A percentile compares a stretch with the other conserved stretches of the same genome.
Evolutionary conservation across 2,329 filamentous ascomycete species (phyloP).

Genomic region (Phialophora chinensis): DNA sequence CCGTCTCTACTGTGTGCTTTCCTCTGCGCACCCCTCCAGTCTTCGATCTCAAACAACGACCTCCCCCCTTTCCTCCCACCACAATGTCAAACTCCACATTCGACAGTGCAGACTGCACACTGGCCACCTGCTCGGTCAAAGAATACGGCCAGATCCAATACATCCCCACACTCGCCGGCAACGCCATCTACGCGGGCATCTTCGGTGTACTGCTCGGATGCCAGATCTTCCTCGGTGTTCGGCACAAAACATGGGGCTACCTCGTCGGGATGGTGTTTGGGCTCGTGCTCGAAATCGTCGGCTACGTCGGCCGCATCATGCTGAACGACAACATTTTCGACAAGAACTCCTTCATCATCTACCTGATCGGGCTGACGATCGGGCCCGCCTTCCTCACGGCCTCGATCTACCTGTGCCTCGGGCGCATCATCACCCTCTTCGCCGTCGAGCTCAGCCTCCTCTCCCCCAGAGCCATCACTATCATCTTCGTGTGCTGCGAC

Average conservation of each 20-base stretch:
- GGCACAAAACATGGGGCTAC: conserved; percentile 59
- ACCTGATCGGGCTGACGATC: conserved; percentile 68
- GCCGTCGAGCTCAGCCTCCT: conserved; percentile 45
- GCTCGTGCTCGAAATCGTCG: conserved; percentile 62
- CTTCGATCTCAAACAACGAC: background rate
- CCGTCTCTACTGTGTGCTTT: background rate
- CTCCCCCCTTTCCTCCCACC: background rate
- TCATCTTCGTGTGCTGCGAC: conserved; percentile 67
- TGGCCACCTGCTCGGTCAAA: conserved; percentile 25
- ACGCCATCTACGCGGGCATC: conserved; percentile 58
- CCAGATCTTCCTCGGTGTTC: conserved; percentile 51
- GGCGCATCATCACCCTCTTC: conserved; percentile 48
- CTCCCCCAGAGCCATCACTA: conserved; percentile 44
- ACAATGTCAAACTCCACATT: conserved; percentile 8
- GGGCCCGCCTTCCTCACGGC: conserved; percentile 70
- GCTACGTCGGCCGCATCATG: conserved; percentile 64
- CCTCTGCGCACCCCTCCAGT: background rate
- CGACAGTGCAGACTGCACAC: conserved; percentile 20
- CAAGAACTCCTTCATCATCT: conserved; percentile 58
- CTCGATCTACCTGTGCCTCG: conserved; percentile 67
- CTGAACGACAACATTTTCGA: conserved; percentile 59
- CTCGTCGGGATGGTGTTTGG: conserved; percentile 61
- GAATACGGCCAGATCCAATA: conserved; percentile 55
- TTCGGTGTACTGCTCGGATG: conserved; percentile 56
- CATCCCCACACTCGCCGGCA: conserved; percentile 60